A percentile compares a stretch with the other conserved stretches of the same genome.
Evolutionary conservation across 2,329 filamentous ascomycete species (phyloP).

Genomic region (Botrytis deweyae): DNA sequence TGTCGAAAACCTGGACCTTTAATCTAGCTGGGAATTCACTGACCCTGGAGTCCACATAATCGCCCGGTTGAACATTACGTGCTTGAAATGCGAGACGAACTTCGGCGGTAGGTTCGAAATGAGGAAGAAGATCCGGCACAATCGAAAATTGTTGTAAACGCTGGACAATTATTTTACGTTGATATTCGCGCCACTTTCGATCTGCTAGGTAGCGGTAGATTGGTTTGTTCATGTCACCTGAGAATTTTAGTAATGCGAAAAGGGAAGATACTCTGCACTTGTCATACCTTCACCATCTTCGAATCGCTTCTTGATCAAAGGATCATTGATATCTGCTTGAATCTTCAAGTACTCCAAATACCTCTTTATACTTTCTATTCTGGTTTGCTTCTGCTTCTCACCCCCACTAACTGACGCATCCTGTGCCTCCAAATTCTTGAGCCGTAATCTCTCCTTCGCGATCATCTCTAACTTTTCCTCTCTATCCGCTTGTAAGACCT

Average conservation of each 20-base stretch:
- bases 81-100: constrained; percentile 79
- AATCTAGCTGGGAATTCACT: constrained; percentile 75
- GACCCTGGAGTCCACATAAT: constrained; percentile 70
- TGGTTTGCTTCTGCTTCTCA: constrained; percentile 62
- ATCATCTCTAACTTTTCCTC: constrained; percentile 78
- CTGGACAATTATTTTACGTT: constrained; percentile 76
- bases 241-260: constrained; percentile 14
- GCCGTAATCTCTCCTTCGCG: constrained; percentile 62
- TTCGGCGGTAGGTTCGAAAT: constrained; percentile 74
- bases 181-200: constrained; percentile 82
- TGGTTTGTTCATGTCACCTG: constrained; percentile 93
- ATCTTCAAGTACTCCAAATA: constrained; percentile 81
- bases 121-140: constrained; percentile 81
- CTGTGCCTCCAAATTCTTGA: constrained; percentile 63
- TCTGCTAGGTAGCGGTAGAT: constrained; percentile 91
- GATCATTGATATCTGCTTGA: constrained; percentile 90
- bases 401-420: constrained; percentile 60
- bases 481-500: constrained; percentile 76
- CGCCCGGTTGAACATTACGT: constrained; percentile 69
- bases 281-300: constrained; percentile 82
- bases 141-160: constrained; percentile 84
- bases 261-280: neutral
- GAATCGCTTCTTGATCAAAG: constrained; percentile 86
- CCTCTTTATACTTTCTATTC: constrained; percentile 67
- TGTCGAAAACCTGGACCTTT: constrained; percentile 80